A percentile compares a stretch with the other conserved stretches of the same genome.
These are phyloP conservation scores for Babesia bovis DNA, from an alignment of 169 alveolate species.

Conservation along the genomic window DNA sequence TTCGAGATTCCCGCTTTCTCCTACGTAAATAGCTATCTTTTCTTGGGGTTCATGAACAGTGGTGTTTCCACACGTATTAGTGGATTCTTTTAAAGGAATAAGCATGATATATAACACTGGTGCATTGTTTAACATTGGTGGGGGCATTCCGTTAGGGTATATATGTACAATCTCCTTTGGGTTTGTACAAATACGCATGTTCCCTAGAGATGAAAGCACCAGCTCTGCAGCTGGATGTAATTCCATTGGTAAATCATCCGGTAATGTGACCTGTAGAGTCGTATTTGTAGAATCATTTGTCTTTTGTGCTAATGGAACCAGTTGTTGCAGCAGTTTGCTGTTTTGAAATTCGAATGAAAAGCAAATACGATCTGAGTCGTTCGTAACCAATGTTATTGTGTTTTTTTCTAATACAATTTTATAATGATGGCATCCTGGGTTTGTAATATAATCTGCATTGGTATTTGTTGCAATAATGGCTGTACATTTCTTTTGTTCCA, in stretches of 20 bases:
- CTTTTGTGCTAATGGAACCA: no score
- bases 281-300: no score
- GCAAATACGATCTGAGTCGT: neutral
- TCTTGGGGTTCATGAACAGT: no score
- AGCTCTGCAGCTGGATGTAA: no score
- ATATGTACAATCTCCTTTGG: conserved; percentile 28
- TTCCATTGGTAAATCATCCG: no score
- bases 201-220: no score
- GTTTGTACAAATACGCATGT: neutral
- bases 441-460: neutral
- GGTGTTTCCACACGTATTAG: neutral
- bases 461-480: conserved; percentile 12
- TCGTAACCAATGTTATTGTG: neutral
- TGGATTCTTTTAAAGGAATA: neutral
- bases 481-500: neutral
- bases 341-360: no score
- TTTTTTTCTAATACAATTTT: neutral
- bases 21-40: conserved; percentile 62
- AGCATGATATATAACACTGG: conserved; percentile 49
- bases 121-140: conserved; percentile 31
- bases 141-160: conserved; percentile 35
- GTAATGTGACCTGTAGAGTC: no score
- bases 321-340: no score
- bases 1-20: conserved; percentile 55
- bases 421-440: neutral